Evolutionary conservation across 768 basidiomycete species (phyloP).

Genomic region (Macrocybe gigantea): DNA sequence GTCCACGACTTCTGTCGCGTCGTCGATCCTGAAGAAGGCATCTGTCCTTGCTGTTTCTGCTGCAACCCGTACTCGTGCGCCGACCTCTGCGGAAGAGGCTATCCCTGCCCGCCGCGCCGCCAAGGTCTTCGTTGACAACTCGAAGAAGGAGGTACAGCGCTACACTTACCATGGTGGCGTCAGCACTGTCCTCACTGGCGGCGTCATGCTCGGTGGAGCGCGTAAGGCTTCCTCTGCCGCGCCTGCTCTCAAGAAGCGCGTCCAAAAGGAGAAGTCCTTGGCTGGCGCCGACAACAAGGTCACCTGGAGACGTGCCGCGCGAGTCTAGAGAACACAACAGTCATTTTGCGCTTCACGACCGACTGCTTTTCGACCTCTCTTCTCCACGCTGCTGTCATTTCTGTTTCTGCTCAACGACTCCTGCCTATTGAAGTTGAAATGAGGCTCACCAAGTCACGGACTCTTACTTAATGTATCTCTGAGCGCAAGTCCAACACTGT

Average conservation of each 20-base stretch:
- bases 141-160: conserved; percentile 22
- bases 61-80: conserved; percentile 5
- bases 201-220: conserved; percentile 34
- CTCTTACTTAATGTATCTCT: no score
- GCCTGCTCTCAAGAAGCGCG: neutral
- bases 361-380: no score
- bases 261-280: no score
- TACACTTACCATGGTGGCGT: conserved; percentile 38
- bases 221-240: neutral
- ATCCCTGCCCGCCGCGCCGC: neutral
- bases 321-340: no score
- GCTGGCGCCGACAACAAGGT: no score
- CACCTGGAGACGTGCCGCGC: no score
- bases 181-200: conserved; percentile 37
- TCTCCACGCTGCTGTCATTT: no score
- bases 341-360: no score
- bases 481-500: no score
- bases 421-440: no score
- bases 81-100: conserved; percentile 5
- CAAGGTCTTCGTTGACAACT: conserved; percentile 17
- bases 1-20: conserved; percentile 1
- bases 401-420: no score
- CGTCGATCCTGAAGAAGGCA: neutral
- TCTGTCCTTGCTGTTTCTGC: neutral
- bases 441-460: no score